Base-by-base conservation (phyloP, 768 basidiomycete species). In the Amanita exitialis region DNA sequence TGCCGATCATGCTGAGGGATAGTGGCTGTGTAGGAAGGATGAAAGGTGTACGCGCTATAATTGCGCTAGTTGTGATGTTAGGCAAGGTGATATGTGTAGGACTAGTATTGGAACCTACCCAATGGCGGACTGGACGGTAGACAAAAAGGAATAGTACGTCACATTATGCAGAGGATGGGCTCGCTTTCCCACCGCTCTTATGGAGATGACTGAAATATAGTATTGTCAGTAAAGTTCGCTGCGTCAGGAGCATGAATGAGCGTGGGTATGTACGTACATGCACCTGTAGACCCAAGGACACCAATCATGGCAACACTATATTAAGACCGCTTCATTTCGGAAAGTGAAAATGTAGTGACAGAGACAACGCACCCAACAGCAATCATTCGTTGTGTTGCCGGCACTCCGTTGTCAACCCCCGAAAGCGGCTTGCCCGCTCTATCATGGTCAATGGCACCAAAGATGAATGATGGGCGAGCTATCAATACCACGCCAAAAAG, bases 401-500 rank as follows among this genome's bases (percentile, higher is more conserved):
- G 3, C 23, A 27, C 54, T 23, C 35, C 55, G 49, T 49, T 56
- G 3, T 43, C 42, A 13, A 9, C 23, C 9, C 6, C 23, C 7
- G 18, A 7, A 23, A 4, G 12, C 23, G 23, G 28, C 3, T 15
- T 12, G 8, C 20, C 15, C 1, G 6, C 20, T 3, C n/a, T 12
- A 32, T 34, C 15, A n/a, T n/a, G 30, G 25, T 7, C 10, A 18
- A 49, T 47, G 32, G 43, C 34, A 3, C 82, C 84, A 57, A 96
- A 94, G 7, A 96, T 58, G 46, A 81, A 79, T 0, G 74, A 66
- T 0, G 92, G 92, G 28, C 88, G 73, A 6, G 90, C 87, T 45
- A 96, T 90, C 7, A 92, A 69, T 12, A 93, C 63, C 6, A 91
- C 89, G 0, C 91, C 92, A 6, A 76, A 36, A 27, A 94, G 71